phyloP scores from a whole-genome alignment of 371 early-diverging fungal species.

The Syncephalastrum sp. region DNA sequence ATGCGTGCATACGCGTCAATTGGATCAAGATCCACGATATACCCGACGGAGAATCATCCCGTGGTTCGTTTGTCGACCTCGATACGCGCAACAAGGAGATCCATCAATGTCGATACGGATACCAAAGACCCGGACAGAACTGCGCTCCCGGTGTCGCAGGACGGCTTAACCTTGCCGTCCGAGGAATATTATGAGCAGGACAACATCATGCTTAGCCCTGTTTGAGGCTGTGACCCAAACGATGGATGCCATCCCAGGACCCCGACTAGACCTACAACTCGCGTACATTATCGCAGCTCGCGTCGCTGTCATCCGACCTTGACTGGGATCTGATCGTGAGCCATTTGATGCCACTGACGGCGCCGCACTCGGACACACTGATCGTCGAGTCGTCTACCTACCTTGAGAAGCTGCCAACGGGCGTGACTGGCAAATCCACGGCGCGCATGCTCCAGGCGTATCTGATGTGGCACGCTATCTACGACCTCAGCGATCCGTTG shows the following conservation, averaged over 20 bases:
- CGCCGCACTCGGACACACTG: conserved; percentile 6
- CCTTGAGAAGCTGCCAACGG: conserved; percentile 11
- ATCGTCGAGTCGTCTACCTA: conserved; percentile 13
- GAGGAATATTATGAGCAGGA: conserved; percentile 57
- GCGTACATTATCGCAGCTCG: conserved; percentile 32
- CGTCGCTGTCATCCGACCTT: conserved; percentile 19
- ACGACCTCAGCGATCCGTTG: background rate
- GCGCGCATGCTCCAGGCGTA: conserved; percentile 11
- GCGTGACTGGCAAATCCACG: conserved; percentile 5
- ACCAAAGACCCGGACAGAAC: conserved; percentile 44
- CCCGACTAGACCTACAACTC: conserved; percentile 56
- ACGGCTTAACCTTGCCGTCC: conserved; percentile 54
- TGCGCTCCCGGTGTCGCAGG: conserved; percentile 42
- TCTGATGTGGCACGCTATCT: conserved; percentile 7
- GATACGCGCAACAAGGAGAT: conserved; percentile 59
- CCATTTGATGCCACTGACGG: conserved; percentile 1
- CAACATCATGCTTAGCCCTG: conserved; percentile 22
- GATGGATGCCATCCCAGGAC: conserved; percentile 24
- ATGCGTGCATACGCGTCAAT: conserved; percentile 42
- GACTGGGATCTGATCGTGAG: conserved; percentile 21
- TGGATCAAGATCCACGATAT: conserved; percentile 48
- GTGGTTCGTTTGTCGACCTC: conserved; percentile 30
- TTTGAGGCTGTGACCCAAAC: conserved; percentile 34
- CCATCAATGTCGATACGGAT: conserved; percentile 39
- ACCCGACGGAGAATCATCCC: conserved; percentile 48